Evolutionary conservation across 371 early-diverging fungal species (phyloP), one percentile per base, ranked within the genome.

Genomic region (Zychaea mexicana): DNA sequence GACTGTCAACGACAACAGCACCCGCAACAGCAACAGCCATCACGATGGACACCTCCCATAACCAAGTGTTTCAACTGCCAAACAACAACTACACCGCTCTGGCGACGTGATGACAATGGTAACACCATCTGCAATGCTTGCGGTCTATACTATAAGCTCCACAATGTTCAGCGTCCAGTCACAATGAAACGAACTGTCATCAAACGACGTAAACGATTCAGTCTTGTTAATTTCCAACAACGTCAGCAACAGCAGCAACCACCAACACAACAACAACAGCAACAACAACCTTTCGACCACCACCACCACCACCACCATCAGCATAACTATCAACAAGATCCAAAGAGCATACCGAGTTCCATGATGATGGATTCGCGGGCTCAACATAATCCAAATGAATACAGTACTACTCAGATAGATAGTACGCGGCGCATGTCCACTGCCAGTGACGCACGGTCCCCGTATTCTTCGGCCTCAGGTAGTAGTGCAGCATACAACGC

Each of bases 81-180:
- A 19, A 92, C 94, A 9, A 89, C 86, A 3, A 87, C 86, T 3
- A 96, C 96, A 1, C 96, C 97, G 0, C 79, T 95, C 32, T 98
- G 99, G 94, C 77, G 98, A 33, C 81, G 94, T 60, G 90, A 91
- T 60, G 86, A 86, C 39, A 74, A 83, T 13, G 93, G 93, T 45
- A 87, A 90, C 55, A 84, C 85, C 24, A 84, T 94, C 33, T 95
- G 94, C 70, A 94, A 95, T 69, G 94, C 93, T 0, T 94, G 95
- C 70, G 94, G 95, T 26, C 81, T 95, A 13, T 95, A 93, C 68
- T 89, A 84, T 68, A 92, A 91, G 64, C 82, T 93, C 15, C 95
- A 96, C 72, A 80, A 85, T 61, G 74, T 84, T 33, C 85, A 88
- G 63, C 85, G 87, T 59, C 97, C 86, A 31, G 81, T 89, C 4